These are phyloP conservation scores for Agaricus sinodeliciosus DNA, from an alignment of 768 basidiomycete species.

Conservation along the genomic window DNA sequence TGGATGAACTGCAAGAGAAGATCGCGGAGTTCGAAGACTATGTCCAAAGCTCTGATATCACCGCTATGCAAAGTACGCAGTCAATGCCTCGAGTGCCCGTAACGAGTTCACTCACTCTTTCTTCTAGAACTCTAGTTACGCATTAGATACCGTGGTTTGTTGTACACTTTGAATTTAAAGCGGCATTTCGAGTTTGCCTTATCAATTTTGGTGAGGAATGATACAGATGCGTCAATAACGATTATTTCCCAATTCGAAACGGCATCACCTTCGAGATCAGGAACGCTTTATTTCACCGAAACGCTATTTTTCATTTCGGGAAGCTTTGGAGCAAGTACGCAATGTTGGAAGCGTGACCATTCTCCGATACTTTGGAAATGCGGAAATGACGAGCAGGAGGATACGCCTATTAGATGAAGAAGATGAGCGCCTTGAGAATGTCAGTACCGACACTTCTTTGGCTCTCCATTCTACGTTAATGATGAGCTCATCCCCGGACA, in stretches of 20 bases:
- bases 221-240: neutral
- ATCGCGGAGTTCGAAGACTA: constrained; percentile 80
- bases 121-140: constrained; percentile 12
- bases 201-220: neutral
- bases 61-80: constrained; percentile 86
- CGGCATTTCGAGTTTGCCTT: neutral
- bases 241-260: neutral
- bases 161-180: neutral
- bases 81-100: neutral
- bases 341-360: constrained; percentile 5
- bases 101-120: neutral
- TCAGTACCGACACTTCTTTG: neutral
- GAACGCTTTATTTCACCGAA: constrained; percentile 9
- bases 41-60: constrained; percentile 87
- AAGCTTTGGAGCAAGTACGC: neutral
- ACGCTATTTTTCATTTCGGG: constrained; percentile 9
- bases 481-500: neutral
- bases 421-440: neutral
- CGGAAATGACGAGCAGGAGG: constrained; percentile 7
- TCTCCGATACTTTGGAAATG: neutral
- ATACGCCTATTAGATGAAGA: neutral
- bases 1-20: constrained; percentile 91
- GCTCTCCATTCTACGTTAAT: neutral
- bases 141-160: neutral
- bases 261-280: constrained; percentile 13